Evolutionary conservation across 148 eudicot genomes (phyloP).

Genomic region (Persicaria maculosa): DNA sequence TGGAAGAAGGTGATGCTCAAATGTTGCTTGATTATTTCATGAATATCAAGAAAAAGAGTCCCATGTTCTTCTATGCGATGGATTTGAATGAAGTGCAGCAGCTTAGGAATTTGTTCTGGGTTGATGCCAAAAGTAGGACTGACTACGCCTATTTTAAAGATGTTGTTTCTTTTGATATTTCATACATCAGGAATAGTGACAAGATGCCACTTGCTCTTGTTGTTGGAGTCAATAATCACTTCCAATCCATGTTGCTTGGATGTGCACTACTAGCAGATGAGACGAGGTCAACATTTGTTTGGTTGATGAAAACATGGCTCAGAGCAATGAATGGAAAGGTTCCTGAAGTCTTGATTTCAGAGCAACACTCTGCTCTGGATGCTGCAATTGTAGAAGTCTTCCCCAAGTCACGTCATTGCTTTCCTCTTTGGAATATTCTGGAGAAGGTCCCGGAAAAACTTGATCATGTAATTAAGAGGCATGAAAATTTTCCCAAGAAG

Average conservation of each 20-base stretch:
- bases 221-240: slow-evolving; percentile 52
- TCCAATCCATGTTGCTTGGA: slow-evolving; percentile 40
- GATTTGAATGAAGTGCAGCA: slow-evolving; percentile 40
- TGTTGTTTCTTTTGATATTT: slow-evolving; percentile 39
- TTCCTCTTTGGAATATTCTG: slow-evolving; percentile 38
- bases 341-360: slow-evolving; percentile 31
- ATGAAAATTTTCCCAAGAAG: slow-evolving; percentile 29
- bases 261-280: slow-evolving; percentile 51
- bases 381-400: slow-evolving; percentile 35
- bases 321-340: slow-evolving; percentile 45
- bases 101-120: slow-evolving; percentile 45
- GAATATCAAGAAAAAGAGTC: slow-evolving; percentile 38
- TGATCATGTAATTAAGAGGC: slow-evolving; percentile 22
- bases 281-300: slow-evolving; percentile 31
- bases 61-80: slow-evolving; percentile 38
- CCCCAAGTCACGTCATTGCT: slow-evolving; percentile 40
- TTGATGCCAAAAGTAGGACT: slow-evolving; percentile 48
- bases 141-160: slow-evolving; percentile 43
- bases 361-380: slow-evolving; percentile 35
- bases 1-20: slow-evolving; percentile 49
- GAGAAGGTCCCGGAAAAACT: slow-evolving; percentile 42
- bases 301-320: slow-evolving; percentile 51
- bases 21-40: slow-evolving; percentile 41
- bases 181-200: slow-evolving; percentile 33
- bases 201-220: slow-evolving; percentile 39